Base-by-base conservation (phyloP, 179 eudicot genomes). In the Spergularia azorica region DNA sequence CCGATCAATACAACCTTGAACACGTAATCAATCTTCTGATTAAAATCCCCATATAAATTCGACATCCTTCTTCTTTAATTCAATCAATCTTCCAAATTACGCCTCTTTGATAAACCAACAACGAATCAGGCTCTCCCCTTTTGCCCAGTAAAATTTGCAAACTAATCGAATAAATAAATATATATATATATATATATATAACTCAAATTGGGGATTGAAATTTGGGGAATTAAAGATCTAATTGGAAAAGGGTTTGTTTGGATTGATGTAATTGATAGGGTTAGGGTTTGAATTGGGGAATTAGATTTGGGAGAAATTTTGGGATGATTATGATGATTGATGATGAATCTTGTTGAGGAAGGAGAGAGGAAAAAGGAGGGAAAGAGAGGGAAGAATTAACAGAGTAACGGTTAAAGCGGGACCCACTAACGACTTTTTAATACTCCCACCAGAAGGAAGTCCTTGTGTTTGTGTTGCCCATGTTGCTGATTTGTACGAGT, bases 1-100 rank as follows among this genome's bases (percentile, higher is more conserved):
- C 95, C 95, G 0, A 91, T 91, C 70, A 91, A 81, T 2, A 91
- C 95, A 55, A 91, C 85, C 80, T 91, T 91, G 63, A 91, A 91
- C 78, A 91, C 90, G 56, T 91, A 91, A 86, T 91, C 93, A 7
- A 91, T 89, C 86, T 89, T 89, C 65, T 84, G 83, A 84, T 81
- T 88, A 36, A 75, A 88, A 81, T 85, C 89, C 43, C 91, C 92
- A 65, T 84, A 78, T 54, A 71, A 21, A 88, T 82, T 86, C 76
- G 95, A 81, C 91, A 91, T 91, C 77, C 9, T 83, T 73, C 61
- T 14, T 15, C 9, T 36, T 36, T 36, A 6, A 18, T 15, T n/a
- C 20, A 60, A 54, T 52, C 3, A 9, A 36, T 21, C 13, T 36
- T 36, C 39, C 39, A 4, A 36, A 36, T 36, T 36, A 36, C 39